These are phyloP conservation scores for Ambrosia hybrid DNA, from an alignment of 140 eudicot genomes.

Conservation along the genomic window DNA sequence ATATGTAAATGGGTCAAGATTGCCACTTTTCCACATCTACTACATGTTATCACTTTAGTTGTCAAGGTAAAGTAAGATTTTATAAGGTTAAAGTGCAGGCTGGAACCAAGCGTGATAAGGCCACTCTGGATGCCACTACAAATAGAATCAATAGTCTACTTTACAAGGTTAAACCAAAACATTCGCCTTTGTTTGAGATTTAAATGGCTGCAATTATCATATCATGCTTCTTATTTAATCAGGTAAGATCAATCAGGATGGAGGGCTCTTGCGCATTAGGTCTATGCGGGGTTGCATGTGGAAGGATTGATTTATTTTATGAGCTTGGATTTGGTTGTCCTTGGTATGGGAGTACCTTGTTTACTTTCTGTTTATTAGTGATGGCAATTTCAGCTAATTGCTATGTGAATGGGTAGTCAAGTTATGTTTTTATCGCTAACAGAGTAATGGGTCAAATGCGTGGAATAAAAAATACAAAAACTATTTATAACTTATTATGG, in stretches of 20 bases:
- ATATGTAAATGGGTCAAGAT: too few species aligned
- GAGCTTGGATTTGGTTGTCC: slow-evolving; percentile 91
- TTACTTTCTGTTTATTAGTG: neutral
- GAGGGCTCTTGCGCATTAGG: slow-evolving; percentile 95
- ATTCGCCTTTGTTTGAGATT: neutral
- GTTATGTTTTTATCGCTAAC: neutral
- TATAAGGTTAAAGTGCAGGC: slow-evolving; percentile 48
- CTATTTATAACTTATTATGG: neutral
- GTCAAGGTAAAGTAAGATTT: slow-evolving; percentile 11
- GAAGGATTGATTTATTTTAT: slow-evolving; percentile 83
- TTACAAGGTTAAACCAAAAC: slow-evolving; percentile 59
- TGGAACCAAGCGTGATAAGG: slow-evolving; percentile 80
- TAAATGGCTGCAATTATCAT: neutral
- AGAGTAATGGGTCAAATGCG: neutral
- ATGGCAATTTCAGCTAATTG: neutral
- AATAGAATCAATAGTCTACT: slow-evolving; percentile 80
- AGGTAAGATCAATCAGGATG: slow-evolving; percentile 98
- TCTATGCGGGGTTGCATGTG: slow-evolving; percentile 94
- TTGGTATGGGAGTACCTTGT: slow-evolving; percentile 45
- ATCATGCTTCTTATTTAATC: slow-evolving; percentile 26
- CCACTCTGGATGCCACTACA: slow-evolving; percentile 75
- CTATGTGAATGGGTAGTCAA: neutral
- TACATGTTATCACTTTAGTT: neutral
- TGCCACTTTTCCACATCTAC: neutral
- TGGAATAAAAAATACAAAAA: neutral